Evolutionary conservation across 768 basidiomycete species (phyloP).

Genomic region (Boletales sp.): DNA sequence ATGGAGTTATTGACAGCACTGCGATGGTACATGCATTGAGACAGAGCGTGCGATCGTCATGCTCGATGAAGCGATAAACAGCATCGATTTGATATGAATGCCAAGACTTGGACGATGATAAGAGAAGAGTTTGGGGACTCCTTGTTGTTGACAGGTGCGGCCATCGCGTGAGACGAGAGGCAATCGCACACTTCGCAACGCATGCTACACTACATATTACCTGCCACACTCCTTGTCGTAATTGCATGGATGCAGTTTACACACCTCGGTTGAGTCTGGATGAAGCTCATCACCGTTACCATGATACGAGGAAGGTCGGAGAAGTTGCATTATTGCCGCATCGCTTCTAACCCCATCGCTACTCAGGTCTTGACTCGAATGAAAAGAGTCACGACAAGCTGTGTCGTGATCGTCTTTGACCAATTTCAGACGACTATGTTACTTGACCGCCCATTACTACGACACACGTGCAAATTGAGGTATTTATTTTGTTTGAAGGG

Average conservation of each 20-base stretch:
- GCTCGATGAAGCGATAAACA: constrained; percentile 81
- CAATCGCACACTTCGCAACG: background rate
- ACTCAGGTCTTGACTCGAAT: no score
- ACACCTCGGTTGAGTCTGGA: background rate
- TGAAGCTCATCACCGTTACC: no score
- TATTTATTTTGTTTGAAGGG: no score
- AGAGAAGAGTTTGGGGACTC: constrained; percentile 79
- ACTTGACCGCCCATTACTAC: no score
- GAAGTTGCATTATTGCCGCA: no score
- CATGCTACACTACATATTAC: background rate
- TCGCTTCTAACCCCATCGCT: no score
- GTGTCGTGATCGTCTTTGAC: no score
- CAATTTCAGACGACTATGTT: no score
- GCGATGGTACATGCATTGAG: constrained; percentile 32
- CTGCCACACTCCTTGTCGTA: background rate
- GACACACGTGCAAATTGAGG: no score
- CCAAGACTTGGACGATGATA: constrained; percentile 87
- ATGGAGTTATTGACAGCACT: constrained; percentile 23
- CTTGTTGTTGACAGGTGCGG: constrained; percentile 66
- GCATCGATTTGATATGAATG: constrained; percentile 83
- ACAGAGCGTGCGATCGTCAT: constrained; percentile 61
- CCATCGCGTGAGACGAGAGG: background rate
- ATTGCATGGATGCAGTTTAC: background rate
- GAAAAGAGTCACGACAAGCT: no score
- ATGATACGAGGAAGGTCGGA: no score